phyloP scores from a whole-genome alignment of 768 basidiomycete genomes.

The Amanita exitialis region DNA sequence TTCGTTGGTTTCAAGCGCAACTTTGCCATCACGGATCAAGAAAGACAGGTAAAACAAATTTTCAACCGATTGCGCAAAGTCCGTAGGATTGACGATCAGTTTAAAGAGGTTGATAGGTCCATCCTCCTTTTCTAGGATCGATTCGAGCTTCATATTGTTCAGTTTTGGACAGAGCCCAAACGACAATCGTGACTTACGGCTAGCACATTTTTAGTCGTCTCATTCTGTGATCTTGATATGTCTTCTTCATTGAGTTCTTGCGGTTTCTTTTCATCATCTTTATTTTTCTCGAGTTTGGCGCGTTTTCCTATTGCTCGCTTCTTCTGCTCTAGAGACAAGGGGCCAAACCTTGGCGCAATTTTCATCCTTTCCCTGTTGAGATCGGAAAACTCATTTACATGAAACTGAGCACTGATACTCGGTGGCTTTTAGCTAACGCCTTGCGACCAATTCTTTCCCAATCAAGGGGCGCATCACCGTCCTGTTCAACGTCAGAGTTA shows the following conservation, averaged over 20 bases:
- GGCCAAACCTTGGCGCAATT: constrained; percentile 67
- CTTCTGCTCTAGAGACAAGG: constrained; percentile 80
- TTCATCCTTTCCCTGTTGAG: constrained; percentile 8
- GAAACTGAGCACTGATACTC: constrained; percentile 77
- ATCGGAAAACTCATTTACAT: constrained; percentile 47
- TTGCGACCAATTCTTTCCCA: constrained; percentile 87
- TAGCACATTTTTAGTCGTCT: constrained; percentile 81
- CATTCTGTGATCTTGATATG: constrained; percentile 75
- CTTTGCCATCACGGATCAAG: constrained; percentile 78
- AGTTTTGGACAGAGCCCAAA: background rate
- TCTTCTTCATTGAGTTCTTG: constrained; percentile 80
- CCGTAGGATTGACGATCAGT: constrained; percentile 82
- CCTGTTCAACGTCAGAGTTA: constrained; percentile 43
- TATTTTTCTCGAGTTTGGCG: constrained; percentile 61
- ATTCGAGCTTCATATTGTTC: constrained; percentile 39
- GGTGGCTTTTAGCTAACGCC: constrained; percentile 68
- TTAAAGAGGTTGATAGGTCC: constrained; percentile 68
- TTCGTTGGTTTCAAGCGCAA: constrained; percentile 57
- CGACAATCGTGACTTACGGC: constrained; percentile 34
- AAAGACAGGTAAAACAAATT: constrained; percentile 96
- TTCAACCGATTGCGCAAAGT: constrained; percentile 92
- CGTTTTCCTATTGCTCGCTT: constrained; percentile 53
- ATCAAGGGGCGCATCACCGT: constrained; percentile 39
- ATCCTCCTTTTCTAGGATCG: constrained; percentile 39
- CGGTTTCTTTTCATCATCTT: constrained; percentile 58